phyloP scores from a whole-genome alignment of 768 basidiomycete species.

The Rhodotorula graminis region DNA sequence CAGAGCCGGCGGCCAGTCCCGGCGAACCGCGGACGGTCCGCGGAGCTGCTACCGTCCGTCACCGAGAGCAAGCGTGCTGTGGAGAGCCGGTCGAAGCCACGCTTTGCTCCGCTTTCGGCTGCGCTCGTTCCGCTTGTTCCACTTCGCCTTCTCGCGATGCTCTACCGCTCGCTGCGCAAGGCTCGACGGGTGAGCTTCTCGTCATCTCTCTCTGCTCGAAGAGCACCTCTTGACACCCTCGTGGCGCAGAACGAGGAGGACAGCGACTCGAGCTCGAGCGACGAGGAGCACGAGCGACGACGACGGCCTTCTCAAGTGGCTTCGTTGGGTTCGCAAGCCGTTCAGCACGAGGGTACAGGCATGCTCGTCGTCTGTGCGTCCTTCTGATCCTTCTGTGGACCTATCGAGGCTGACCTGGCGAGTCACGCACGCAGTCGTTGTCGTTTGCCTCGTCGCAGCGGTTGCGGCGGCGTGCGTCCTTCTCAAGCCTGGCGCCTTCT shows the following conservation, averaged over 20 bases:
- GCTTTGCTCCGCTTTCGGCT: too few relatives aligned
- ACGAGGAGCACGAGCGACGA: background rate
- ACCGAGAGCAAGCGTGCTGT: too few relatives aligned
- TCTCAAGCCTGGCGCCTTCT: background rate
- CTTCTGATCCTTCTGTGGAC: too few relatives aligned
- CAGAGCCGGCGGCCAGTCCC: too few relatives aligned
- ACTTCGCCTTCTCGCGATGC: background rate
- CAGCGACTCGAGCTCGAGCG: background rate
- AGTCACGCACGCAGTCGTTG: background rate
- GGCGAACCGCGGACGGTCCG: too few relatives aligned
- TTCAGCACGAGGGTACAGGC: background rate
- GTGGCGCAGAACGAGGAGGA: background rate
- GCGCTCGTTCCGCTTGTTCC: too few relatives aligned
- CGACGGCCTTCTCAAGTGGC: background rate
- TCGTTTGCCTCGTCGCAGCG: background rate
- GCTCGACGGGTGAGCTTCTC: background rate
- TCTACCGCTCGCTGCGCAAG: background rate
- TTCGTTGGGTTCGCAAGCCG: background rate
- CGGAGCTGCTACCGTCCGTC: too few relatives aligned
- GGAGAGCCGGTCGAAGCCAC: too few relatives aligned
- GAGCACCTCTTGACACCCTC: background rate
- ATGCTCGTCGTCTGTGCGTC: background rate
- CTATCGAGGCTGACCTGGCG: accelerated
- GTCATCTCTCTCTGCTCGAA: background rate
- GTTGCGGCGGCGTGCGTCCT: background rate